These are phyloP conservation scores for Colletotrichum chlorophyti DNA, from an alignment of 2,329 filamentous ascomycete species.

Conservation along the genomic window DNA sequence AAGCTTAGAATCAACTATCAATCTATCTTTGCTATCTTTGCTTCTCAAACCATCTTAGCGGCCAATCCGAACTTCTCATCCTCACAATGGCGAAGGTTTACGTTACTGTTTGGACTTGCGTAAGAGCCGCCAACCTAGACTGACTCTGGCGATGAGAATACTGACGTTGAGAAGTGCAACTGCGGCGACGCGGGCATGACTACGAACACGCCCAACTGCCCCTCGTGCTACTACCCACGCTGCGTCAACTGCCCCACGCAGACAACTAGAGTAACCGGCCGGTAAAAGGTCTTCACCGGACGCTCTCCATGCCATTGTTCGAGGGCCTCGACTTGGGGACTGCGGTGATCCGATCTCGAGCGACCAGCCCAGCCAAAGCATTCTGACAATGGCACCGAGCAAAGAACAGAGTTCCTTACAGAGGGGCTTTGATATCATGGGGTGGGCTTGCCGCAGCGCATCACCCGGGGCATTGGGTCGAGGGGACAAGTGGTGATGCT, in stretches of 20 bases:
- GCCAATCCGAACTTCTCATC: background rate
- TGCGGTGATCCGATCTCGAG: too few species aligned
- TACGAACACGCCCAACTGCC: background rate
- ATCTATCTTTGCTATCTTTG: background rate
- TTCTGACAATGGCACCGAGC: too few species aligned
- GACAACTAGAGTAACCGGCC: background rate
- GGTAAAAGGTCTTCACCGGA: background rate
- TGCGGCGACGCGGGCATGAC: constrained; percentile 24
- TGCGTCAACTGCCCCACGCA: background rate
- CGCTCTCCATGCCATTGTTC: background rate
- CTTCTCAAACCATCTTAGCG: background rate
- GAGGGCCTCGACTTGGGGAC: too few species aligned
- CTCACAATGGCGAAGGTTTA: too few species aligned
- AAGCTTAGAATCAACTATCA: too few species aligned
- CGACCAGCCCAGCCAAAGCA: too few species aligned
- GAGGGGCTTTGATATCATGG: too few species aligned
- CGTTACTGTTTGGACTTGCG: constrained; percentile 14
- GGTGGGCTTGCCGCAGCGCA: too few species aligned
- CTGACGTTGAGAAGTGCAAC: constrained; percentile 8
- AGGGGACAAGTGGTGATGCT: too few species aligned
- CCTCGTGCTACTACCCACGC: background rate
- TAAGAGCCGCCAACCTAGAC: background rate
- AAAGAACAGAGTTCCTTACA: too few species aligned
- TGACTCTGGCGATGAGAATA: too few species aligned
- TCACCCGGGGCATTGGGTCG: too few species aligned